Evolutionary conservation across 2,329 filamentous ascomycete genomes (phyloP), one percentile per base, ranked within the genome.

Genomic region (Juglanconis oblonga): DNA sequence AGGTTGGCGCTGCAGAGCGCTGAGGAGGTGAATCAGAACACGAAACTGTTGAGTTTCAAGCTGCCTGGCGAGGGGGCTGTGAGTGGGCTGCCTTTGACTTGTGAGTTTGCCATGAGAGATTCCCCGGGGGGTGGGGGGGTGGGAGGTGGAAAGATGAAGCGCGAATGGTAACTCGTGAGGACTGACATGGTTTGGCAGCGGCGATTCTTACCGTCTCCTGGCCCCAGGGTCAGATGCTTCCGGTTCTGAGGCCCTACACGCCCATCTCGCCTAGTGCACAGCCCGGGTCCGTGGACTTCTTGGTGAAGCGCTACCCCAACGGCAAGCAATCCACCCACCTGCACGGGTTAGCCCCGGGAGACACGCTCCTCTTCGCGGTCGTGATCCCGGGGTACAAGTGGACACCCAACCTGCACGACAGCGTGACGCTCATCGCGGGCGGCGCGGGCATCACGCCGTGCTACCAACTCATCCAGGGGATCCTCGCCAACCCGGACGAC

Each of bases 371-470:
- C 47, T 85, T 90, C 66, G 77, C 81, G 5, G 76, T 78, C 0
- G 76, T 82, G 4, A 72, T 90, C 4, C 77, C 77, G 17, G 82
- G 79, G 32, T 82, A 82, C 69, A 67, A 72, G 38, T 89, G 83
- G 81, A 79, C 75, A 29, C 74, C 81, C 33, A 82, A 80, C 64
- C 73, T 74, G 69, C 77, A 72, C 67, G 68, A 68, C 3, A 78
- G 83, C 63, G 72, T 91, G n/a, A 81, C 84, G 3, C 77, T 90
- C 44, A 82, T 91, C 48, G 88, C 88, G 0, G 88, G 89, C 49
- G 88, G 89, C 11, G 87, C 87, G 0, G 89, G 89, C 17, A 89
- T 92, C 64, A 91, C 88, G 0, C 88, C 89, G 0, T 81, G 88
- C 64, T 90, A 84, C 69, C 86, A 89, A 69, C 79, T 90, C 2